Conservation (phyloP, 163 green algal genomes). For the Chlamydomonas reinhardtii region DNA sequence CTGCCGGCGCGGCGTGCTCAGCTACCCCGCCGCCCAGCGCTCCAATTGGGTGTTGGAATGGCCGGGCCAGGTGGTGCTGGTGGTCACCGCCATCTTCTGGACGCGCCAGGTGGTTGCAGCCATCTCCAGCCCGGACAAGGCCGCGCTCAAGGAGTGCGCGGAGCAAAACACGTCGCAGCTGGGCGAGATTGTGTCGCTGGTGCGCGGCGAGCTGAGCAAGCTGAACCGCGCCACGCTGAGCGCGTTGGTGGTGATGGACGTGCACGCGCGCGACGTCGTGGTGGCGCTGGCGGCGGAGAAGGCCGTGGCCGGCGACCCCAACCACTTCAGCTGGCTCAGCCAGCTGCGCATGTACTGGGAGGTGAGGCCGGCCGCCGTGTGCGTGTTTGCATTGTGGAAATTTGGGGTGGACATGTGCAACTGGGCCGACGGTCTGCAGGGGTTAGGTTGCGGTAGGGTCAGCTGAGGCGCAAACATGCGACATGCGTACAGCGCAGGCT, state of each 20-base stretch:
- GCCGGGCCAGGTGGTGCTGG: constrained; percentile 85
- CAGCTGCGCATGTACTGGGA: constrained; percentile 91
- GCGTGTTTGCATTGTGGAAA: too few relatives aligned
- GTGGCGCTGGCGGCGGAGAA: constrained; percentile 64
- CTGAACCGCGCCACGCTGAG: constrained; percentile 78
- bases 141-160: constrained; percentile 34
- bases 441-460: too few relatives aligned
- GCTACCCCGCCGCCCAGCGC: constrained; percentile 64
- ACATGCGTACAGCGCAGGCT: too few relatives aligned
- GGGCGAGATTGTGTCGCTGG: constrained; percentile 71
- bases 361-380: constrained; percentile 56
- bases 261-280: constrained; percentile 82
- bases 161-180: constrained; percentile 62
- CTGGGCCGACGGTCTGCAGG: too few relatives aligned
- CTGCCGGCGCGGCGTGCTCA: constrained; percentile 64
- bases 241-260: constrained; percentile 88
- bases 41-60: constrained; percentile 81
- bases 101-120: constrained; percentile 56
- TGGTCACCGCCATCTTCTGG: constrained; percentile 85
- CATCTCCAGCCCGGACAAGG: constrained; percentile 4
- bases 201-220: constrained; percentile 78
- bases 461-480: too few relatives aligned
- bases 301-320: constrained; percentile 69
- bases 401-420: too few relatives aligned
- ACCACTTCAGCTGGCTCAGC: constrained; percentile 83